These are phyloP conservation scores for Coemansia sp. DNA, from an alignment of 192 early-diverging fungal genomes.

Conservation along the genomic window DNA sequence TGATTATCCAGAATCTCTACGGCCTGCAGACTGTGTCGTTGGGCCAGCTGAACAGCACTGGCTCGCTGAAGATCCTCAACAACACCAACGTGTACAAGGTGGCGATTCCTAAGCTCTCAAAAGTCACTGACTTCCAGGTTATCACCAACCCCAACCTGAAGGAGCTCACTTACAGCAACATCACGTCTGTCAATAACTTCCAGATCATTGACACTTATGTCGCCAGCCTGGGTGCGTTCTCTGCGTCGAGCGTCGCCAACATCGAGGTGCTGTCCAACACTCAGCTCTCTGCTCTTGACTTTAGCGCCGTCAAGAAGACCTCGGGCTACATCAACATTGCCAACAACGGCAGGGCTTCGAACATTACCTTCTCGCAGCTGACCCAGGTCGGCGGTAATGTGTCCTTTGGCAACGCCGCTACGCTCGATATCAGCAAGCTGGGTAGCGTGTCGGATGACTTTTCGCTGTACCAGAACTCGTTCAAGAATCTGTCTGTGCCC, in stretches of 20 bases:
- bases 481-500: slow-evolving; percentile 56
- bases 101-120: slow-evolving; percentile 40
- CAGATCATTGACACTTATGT: slow-evolving; percentile 58
- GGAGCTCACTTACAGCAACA: slow-evolving; percentile 49
- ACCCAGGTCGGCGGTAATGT: slow-evolving; percentile 58
- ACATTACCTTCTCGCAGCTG: slow-evolving; percentile 56
- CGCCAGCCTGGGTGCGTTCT: slow-evolving; percentile 38
- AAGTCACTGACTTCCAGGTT: slow-evolving; percentile 54
- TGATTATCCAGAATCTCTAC: slow-evolving; percentile 61
- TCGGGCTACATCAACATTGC: slow-evolving; percentile 59
- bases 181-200: slow-evolving; percentile 52
- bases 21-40: slow-evolving; percentile 51
- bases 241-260: slow-evolving; percentile 41
- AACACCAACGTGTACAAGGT: slow-evolving; percentile 60
- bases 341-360: slow-evolving; percentile 57
- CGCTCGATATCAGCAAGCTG: slow-evolving; percentile 56
- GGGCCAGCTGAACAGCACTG: slow-evolving; percentile 38
- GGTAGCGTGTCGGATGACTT: slow-evolving; percentile 57
- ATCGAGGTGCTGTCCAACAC: slow-evolving; percentile 62
- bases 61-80: slow-evolving; percentile 57
- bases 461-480: slow-evolving; percentile 61
- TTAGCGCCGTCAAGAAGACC: slow-evolving; percentile 51
- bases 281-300: slow-evolving; percentile 56
- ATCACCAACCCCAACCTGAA: slow-evolving; percentile 58
- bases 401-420: slow-evolving; percentile 60